A percentile compares a stretch with the other conserved stretches of the same genome.
Conservation (phyloP, 2,329 filamentous ascomycete genomes). For the Blastomyces parvus region DNA sequence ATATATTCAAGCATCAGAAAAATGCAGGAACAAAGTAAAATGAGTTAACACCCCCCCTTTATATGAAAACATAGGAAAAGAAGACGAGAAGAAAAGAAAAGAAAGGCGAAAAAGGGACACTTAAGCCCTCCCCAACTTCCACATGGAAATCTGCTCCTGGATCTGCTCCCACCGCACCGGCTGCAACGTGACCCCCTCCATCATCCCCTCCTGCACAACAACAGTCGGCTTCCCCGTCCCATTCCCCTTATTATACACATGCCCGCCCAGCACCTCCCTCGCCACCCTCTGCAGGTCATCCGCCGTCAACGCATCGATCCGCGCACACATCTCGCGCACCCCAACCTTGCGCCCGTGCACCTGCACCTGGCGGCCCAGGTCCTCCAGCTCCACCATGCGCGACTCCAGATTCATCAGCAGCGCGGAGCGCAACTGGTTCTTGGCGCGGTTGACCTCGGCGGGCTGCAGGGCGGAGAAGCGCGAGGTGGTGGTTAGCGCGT, state of each 20-base stretch:
- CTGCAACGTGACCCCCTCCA: slow-evolving; percentile 57
- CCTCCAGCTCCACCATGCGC: slow-evolving; percentile 94
- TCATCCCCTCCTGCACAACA: slow-evolving; percentile 82
- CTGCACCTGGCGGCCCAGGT: slow-evolving; percentile 88
- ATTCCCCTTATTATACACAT: slow-evolving; percentile 61
- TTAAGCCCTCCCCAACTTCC: slow-evolving; percentile 50
- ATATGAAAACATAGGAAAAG: too few relatives aligned
- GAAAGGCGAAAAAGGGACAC: neutral
- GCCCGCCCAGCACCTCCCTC: slow-evolving; percentile 63
- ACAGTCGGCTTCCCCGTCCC: slow-evolving; percentile 89
- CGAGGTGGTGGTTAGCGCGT: slow-evolving; percentile 62
- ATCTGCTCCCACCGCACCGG: slow-evolving; percentile 79
- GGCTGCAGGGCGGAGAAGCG: slow-evolving; percentile 64
- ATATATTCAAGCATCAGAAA: too few relatives aligned
- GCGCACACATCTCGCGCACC: slow-evolving; percentile 82
- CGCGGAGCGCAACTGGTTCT: slow-evolving; percentile 87
- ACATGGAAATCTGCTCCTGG: slow-evolving; percentile 71
- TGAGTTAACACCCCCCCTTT: too few relatives aligned
- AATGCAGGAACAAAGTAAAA: too few relatives aligned
- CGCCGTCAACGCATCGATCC: slow-evolving; percentile 74
- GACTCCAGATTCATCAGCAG: slow-evolving; percentile 96
- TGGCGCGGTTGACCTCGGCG: slow-evolving; percentile 78
- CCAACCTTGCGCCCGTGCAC: slow-evolving; percentile 91
- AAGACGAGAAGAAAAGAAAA: neutral
- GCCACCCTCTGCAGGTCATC: slow-evolving; percentile 76